These are phyloP conservation scores for Brettanomyces sp. DNA, from an alignment of 805 yeast species.

Conservation along the genomic window DNA sequence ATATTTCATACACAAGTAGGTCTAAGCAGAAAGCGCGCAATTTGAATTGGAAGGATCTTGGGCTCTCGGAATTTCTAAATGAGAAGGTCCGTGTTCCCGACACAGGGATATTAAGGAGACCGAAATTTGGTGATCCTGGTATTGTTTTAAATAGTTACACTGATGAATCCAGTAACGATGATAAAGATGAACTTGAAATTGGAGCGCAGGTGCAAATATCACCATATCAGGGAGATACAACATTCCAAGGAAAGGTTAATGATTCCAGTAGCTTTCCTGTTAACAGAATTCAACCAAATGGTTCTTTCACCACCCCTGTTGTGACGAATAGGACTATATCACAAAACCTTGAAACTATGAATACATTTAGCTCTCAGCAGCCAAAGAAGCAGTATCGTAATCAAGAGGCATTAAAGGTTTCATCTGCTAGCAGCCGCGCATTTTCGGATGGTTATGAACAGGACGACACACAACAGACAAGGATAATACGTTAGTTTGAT, in stretches of 20 bases:
- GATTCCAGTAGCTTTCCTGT: background rate
- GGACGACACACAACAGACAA: constrained; percentile 12
- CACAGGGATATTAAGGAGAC: constrained; percentile 16
- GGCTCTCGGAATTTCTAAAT: constrained; percentile 14
- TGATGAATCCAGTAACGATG: background rate
- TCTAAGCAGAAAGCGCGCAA: constrained; percentile 18
- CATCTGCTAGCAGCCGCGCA: background rate
- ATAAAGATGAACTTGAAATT: background rate
- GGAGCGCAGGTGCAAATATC: background rate
- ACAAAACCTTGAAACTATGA: constrained; percentile 6
- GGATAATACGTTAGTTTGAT: constrained; percentile 12
- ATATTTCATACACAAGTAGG: constrained; percentile 19
- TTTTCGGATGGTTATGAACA: constrained; percentile 6
- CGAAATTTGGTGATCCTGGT: constrained; percentile 7
- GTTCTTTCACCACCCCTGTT: constrained; percentile 13
- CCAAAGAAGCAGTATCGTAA: constrained; percentile 5
- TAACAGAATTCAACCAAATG: background rate
- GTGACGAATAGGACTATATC: constrained; percentile 11
- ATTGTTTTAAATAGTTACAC: background rate
- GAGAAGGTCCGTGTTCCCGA: constrained; percentile 13
- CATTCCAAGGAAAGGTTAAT: background rate
- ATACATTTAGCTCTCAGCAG: constrained; percentile 5
- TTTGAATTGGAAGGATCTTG: constrained; percentile 25
- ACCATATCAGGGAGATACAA: background rate
- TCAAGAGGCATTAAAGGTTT: constrained; percentile 1